phyloP scores from a whole-genome alignment of 2,329 filamentous ascomycete genomes.

The Penicillium sp. region DNA sequence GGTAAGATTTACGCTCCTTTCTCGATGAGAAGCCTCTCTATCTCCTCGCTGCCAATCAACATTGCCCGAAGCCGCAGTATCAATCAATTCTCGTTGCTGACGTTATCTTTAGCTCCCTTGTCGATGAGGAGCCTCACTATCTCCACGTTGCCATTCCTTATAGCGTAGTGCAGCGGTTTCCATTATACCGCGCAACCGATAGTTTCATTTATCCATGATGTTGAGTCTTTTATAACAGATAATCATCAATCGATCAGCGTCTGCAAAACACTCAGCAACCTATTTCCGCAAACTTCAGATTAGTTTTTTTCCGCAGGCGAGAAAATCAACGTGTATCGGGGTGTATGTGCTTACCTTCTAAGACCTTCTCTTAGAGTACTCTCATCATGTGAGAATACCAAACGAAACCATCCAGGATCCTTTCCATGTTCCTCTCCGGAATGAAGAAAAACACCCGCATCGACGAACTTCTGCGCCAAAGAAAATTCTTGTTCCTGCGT shows the following conservation, averaged over 20 bases:
- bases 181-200: too few species aligned
- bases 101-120: too few species aligned
- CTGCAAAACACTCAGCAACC: not conserved
- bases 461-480: constrained; percentile 46
- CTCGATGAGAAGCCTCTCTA: too few species aligned
- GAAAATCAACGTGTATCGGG: not conserved
- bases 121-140: too few species aligned
- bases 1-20: too few species aligned
- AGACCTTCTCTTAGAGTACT: constrained; percentile 38
- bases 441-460: constrained; percentile 53
- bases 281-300: not conserved
- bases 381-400: constrained; percentile 50
- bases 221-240: too few species aligned
- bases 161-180: too few species aligned
- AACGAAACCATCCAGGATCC: constrained; percentile 53
- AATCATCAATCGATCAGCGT: not conserved
- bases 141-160: too few species aligned
- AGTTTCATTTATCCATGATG: too few species aligned
- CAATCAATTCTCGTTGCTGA: too few species aligned
- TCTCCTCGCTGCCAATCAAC: too few species aligned
- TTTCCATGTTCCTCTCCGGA: constrained; percentile 47
- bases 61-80: too few species aligned
- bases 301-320: not conserved
- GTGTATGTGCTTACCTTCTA: constrained; percentile 23
- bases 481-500: constrained; percentile 43